Percentiles rank a stretch among this genome's conserved stretches.
phyloP scores from a whole-genome alignment of 2,329 filamentous ascomycete genomes.

The Penicillium olsonii region DNA sequence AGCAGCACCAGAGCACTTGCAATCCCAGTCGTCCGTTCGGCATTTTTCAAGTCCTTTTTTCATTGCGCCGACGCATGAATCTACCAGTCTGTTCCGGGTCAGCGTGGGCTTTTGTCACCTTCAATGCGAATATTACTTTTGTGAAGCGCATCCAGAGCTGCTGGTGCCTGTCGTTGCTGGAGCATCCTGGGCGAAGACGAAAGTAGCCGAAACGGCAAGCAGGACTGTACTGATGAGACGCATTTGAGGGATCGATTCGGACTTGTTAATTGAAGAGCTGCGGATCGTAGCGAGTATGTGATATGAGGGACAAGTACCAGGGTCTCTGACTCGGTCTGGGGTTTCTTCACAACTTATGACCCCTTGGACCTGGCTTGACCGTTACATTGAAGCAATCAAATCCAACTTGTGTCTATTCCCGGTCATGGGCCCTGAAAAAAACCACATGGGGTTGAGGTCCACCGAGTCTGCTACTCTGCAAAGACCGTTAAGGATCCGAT shows the following conservation, averaged over 20 bases:
- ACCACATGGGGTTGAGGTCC: slow-evolving; percentile 3
- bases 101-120: background rate
- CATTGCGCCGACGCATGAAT: slow-evolving; percentile 19
- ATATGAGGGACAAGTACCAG: background rate
- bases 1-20: slow-evolving; percentile 22
- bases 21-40: slow-evolving; percentile 19
- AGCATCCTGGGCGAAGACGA: slow-evolving; percentile 11
- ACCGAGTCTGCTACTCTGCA: background rate
- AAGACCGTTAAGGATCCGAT: no score
- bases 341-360: background rate
- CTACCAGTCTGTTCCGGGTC: slow-evolving; percentile 16
- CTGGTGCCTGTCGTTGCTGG: slow-evolving; percentile 5
- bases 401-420: slow-evolving; percentile 10
- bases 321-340: background rate
- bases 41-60: slow-evolving; percentile 14
- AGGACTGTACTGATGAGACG: slow-evolving; percentile 1
- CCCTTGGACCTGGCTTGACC: background rate
- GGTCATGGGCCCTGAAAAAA: slow-evolving; percentile 2
- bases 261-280: background rate
- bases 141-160: slow-evolving; percentile 11
- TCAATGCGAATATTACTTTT: slow-evolving; percentile 6
- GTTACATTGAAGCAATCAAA: slow-evolving; percentile 20
- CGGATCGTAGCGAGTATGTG: background rate
- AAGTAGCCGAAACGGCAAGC: slow-evolving; percentile 4
- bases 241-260: slow-evolving; percentile 4